Percentiles rank a stretch among this genome's conserved stretches.
These are phyloP conservation scores for Arthrobotrys entomopaga DNA, from an alignment of 2,329 filamentous ascomycete genomes.

Conservation along the genomic window DNA sequence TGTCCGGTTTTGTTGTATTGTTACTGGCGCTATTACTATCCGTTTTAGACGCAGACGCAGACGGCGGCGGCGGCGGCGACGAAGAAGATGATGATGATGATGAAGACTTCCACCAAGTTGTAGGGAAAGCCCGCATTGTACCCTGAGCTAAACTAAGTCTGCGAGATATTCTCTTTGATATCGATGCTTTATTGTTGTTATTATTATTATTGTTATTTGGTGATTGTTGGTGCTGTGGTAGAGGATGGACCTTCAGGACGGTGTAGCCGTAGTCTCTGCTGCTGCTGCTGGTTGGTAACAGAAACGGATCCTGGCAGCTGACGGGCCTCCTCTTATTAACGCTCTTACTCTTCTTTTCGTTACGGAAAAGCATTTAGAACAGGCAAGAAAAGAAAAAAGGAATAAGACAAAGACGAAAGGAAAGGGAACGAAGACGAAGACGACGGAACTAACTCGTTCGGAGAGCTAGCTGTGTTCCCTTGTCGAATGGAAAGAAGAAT, in stretches of 20 bases:
- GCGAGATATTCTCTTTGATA: constrained; percentile 34
- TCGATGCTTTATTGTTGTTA: constrained; percentile 19
- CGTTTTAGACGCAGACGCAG: not conserved
- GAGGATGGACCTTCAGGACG: constrained; percentile 13
- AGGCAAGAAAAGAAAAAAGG: not conserved
- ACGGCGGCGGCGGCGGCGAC: not conserved
- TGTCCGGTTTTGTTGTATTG: not conserved
- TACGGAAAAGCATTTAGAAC: constrained; percentile 26
- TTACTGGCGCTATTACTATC: not conserved
- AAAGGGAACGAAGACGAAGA: not conserved
- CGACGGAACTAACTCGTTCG: too few species aligned
- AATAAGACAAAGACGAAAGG: constrained; percentile 11
- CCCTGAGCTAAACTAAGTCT: constrained; percentile 19
- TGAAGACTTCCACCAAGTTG: constrained; percentile 31
- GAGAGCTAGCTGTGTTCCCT: not conserved
- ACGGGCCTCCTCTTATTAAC: constrained; percentile 27
- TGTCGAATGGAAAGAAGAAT: constrained; percentile 2
- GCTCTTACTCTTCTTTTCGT: constrained; percentile 10
- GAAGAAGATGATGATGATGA: too few species aligned
- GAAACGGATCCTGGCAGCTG: constrained; percentile 37
- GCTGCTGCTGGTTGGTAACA: constrained; percentile 29
- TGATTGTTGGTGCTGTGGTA: not conserved
- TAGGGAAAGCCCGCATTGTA: constrained; percentile 13
- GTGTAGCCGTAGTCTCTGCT: constrained; percentile 29
- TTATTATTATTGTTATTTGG: too few species aligned